phyloP scores from a whole-genome alignment of 208 protist genomes.

The Trypanosomatidae sp. region DNA sequence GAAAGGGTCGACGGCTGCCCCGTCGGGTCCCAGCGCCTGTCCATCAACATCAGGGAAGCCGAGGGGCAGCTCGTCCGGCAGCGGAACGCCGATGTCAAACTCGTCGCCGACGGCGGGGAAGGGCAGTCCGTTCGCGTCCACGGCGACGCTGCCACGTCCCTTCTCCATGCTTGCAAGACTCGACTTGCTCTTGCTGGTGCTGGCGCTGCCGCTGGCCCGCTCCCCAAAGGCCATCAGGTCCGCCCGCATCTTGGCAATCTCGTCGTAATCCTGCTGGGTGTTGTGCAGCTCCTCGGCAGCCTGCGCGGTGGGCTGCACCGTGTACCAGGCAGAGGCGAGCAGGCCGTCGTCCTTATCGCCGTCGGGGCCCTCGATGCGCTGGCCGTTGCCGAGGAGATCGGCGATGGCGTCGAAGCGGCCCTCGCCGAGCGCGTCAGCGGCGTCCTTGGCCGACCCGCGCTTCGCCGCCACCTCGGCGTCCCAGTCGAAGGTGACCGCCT shows the following conservation, averaged over 20 bases:
- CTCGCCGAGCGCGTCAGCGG: constrained; percentile 47
- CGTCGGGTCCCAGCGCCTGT: constrained; percentile 10
- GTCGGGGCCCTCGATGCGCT: constrained; percentile 17
- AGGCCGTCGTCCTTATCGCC: constrained; percentile 30
- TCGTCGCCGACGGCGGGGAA: constrained; percentile 59
- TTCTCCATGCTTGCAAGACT: constrained; percentile 87
- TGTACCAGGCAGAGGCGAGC: constrained; percentile 76
- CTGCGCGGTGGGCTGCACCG: constrained; percentile 71
- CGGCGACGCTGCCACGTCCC: constrained; percentile 62
- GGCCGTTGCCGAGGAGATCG: constrained; percentile 51
- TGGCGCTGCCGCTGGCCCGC: constrained; percentile 52
- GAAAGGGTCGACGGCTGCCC: constrained; percentile 25
- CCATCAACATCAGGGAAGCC: constrained; percentile 32
- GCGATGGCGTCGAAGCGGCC: constrained; percentile 84
- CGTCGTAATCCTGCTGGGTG: constrained; percentile 80
- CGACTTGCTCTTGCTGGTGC: constrained; percentile 78
- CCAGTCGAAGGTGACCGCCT: constrained; percentile 83
- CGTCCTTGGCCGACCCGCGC: constrained; percentile 28
- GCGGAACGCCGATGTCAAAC: constrained; percentile 79
- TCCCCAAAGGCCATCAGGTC: constrained; percentile 84
- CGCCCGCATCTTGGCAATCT: constrained; percentile 79
- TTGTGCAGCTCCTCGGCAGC: constrained; percentile 46
- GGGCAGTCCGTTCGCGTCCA: constrained; percentile 20
- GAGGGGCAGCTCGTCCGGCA: constrained; percentile 75
- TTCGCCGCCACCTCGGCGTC: constrained; percentile 24